Base-by-base conservation (phyloP, 176 grass and related monocot species). In the Poa annua region DNA sequence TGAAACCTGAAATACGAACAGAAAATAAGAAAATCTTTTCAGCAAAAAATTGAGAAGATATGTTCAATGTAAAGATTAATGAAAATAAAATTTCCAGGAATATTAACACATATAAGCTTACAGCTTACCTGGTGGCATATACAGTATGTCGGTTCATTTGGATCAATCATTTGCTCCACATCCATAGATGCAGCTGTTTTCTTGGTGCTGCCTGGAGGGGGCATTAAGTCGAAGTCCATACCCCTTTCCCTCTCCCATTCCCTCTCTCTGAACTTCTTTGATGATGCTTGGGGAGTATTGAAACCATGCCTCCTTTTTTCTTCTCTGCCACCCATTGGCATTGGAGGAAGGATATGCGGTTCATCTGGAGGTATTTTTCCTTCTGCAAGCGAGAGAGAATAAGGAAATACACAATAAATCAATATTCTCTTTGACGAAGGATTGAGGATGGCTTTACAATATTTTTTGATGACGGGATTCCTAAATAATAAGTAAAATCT, bases 81-180 rank as follows among this genome's bases (percentile, higher is more conserved):
- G 66, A 34, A 85, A 61, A 72, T 33, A 47, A 3, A 74, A 57
- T 20, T 57, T 73, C 45, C 59, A 36, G 10, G 4, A 69, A 79
- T 17, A 85, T 79, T 22, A 65, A 21, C 17, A 65, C 7, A 7
- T 29, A 83, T 61, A 54, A 78, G 32, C 70, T 79, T 39, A 83
- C 85, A 87, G 38, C 17, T 55, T 66, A 97, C 96, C 92, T 98
- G 96, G 83, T 98, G 96, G 76, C 96, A 98, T 86, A 98, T 94
- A 80, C 96, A 98, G 56, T 98, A 98, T 75, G 91, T 98, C 0
- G 92, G 96, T 74, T 98, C 96, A 92, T 98, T 93, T 33, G 96
- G 96, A 82, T 98, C 93, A 53, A 98, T 85, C 73, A 89, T 86
- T 81, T 87, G 92, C 76, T 98, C 92, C n/a, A 84, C 41, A 84